These are phyloP conservation scores for Malus asiatica DNA, from an alignment of 306 rosid genomes.

Conservation along the genomic window DNA sequence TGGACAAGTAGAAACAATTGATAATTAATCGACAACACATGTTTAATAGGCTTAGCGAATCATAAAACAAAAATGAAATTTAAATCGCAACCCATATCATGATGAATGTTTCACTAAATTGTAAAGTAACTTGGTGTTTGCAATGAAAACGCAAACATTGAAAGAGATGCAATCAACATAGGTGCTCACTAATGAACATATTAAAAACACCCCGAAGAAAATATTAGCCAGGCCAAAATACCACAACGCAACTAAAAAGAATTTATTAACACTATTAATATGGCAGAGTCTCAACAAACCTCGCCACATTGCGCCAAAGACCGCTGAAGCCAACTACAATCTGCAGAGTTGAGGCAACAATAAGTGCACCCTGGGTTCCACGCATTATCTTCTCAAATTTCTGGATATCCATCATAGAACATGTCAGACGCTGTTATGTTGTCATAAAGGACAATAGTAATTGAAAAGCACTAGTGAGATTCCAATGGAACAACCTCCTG, in stretches of 20 bases:
- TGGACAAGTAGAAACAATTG: constrained; percentile 24
- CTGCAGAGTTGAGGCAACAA: constrained; percentile 93
- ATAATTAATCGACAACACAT: constrained; percentile 5
- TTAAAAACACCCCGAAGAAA: neutral
- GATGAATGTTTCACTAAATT: neutral
- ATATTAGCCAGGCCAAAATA: neutral
- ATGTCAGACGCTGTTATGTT: constrained; percentile 6
- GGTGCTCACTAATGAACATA: neutral
- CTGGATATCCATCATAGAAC: constrained; percentile 33
- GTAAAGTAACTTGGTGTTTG: neutral
- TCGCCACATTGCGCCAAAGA: constrained; percentile 93
- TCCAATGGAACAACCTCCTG: constrained; percentile 52
- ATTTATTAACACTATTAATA: neutral
- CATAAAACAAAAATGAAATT: neutral
- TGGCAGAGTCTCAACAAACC: constrained; percentile 34
- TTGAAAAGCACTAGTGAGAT: neutral
- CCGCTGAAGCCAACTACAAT: constrained; percentile 98
- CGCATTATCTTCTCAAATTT: constrained; percentile 90
- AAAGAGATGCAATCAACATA: neutral
- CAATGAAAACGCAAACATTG: neutral
- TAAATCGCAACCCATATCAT: neutral
- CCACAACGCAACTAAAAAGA: neutral
- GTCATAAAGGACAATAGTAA: neutral
- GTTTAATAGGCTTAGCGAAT: neutral
- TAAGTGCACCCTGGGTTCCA: constrained; percentile 93